Evolutionary conservation across 2,329 filamentous ascomycete genomes (phyloP).

Genomic region (Sodiomyces alkalinus): DNA sequence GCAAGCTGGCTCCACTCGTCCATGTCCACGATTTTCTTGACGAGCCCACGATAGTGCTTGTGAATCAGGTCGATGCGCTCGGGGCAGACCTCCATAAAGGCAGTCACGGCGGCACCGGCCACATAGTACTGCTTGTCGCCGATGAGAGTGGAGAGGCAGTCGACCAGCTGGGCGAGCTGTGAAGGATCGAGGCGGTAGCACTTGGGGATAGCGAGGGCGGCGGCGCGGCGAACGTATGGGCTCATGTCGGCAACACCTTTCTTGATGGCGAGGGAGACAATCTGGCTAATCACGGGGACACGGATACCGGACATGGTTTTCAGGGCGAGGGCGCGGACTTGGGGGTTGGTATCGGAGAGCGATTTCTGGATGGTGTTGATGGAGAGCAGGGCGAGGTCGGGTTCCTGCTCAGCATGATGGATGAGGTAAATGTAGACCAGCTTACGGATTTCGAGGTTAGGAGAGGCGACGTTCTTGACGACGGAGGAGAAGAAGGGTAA

Average conservation of each 20-base stretch:
- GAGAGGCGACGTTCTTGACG: slow-evolving; percentile 92
- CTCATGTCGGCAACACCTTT: slow-evolving; percentile 90
- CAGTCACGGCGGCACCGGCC: slow-evolving; percentile 79
- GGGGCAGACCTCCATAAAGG: slow-evolving; percentile 81
- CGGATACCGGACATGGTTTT: slow-evolving; percentile 95
- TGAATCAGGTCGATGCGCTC: slow-evolving; percentile 80
- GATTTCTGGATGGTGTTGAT: slow-evolving; percentile 99
- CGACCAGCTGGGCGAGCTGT: slow-evolving; percentile 70
- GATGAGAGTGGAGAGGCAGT: slow-evolving; percentile 63
- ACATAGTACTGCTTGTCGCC: slow-evolving; percentile 94
- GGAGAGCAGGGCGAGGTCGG: slow-evolving; percentile 84
- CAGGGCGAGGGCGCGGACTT: slow-evolving; percentile 79
- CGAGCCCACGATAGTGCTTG: slow-evolving; percentile 69
- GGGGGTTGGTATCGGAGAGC: slow-evolving; percentile 79
- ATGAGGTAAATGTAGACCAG: slow-evolving; percentile 97
- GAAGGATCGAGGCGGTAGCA: slow-evolving; percentile 83
- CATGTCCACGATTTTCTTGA: slow-evolving; percentile 93
- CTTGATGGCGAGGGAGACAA: slow-evolving; percentile 90
- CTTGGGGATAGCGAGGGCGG: slow-evolving; percentile 87
- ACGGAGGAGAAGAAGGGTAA: slow-evolving; percentile 93
- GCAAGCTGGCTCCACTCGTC: slow-evolving; percentile 95
- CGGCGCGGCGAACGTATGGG: slow-evolving; percentile 80
- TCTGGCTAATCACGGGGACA: slow-evolving; percentile 96
- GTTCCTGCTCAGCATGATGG: slow-evolving; percentile 90
- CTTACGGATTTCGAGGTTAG: slow-evolving; percentile 91